Base-by-base conservation (phyloP, 2,329 filamentous ascomycete genomes). In the Colletotrichum sp. region DNA sequence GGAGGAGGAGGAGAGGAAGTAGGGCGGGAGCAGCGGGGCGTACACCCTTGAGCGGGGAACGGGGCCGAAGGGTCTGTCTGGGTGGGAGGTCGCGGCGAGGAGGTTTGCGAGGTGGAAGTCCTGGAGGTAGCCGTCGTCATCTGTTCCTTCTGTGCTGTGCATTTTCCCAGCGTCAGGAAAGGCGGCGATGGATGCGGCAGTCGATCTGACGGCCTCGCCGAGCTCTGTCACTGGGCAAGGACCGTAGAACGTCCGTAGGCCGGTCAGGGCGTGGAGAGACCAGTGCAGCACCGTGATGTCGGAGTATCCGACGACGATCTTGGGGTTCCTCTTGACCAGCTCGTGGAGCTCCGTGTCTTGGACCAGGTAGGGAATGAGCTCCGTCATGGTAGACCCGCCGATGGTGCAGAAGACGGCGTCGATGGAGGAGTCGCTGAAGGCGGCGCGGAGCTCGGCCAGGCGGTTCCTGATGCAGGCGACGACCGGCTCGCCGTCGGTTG, bases 201-300 rank as follows among this genome's bases (percentile, higher is more conserved):
- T 76, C 7, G 73, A 43, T 0, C 80, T 75, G 12, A 67, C 76
- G 2, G 77, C 63, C 36, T 82, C 83, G 34, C 84, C 84, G 1
- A 87, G 83, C 74, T 87, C 85, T 2, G 84, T 79, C 62, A 86
- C 81, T 3, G 82, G 78, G 5, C 83, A 81, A 4, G 86, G 86
- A 0, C 86, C 86, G 78, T 87, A 87, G 68, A 87, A 87, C 6
- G 85, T 87, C 55, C 85, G 84, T 43, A 87, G 78, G 1, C 86
- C 86, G 1, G 83, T 80, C 13, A 80, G 30, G 2, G 81, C 82
- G 74, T 84, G 75, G 38, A 87, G 78, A 64, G 84, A 83, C 86
- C 86, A 87, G 78, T 87, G 86, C 43, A 87, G 71, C 36, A 82
- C 81, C 1, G 84, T 85, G 68, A 86, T 86, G 71, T 87, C 86